Conservation (phyloP, 2,329 filamentous ascomycete species). For the Metarhizium album region DNA sequence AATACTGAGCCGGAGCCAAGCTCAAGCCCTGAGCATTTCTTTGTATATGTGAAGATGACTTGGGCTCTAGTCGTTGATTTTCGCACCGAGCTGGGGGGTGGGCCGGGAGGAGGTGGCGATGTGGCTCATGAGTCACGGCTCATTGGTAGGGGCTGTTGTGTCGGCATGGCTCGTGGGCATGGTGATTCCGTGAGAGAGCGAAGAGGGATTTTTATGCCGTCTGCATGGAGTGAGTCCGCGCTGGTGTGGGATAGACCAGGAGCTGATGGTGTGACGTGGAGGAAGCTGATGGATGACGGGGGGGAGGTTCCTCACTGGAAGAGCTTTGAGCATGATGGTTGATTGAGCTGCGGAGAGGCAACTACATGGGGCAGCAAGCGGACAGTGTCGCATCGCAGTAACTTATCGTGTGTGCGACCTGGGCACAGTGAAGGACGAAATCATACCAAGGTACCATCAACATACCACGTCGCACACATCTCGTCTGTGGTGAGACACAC, state of each 20-base stretch:
- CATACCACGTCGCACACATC: too few species aligned
- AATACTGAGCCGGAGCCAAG: conserved; percentile 6
- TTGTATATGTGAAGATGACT: conserved; percentile 13
- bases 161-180: conserved; percentile 12
- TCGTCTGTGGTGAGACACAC: too few species aligned
- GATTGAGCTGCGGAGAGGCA: neutral
- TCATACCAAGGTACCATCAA: too few species aligned
- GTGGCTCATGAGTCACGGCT: conserved; percentile 14
- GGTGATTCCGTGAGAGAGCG: conserved; percentile 13
- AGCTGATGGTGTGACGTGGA: conserved; percentile 11
- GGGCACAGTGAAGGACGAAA: too few species aligned
- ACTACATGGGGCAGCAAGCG: too few species aligned
- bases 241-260: conserved; percentile 8
- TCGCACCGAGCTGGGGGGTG: conserved; percentile 10
- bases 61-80: conserved; percentile 12
- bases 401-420: too few species aligned
- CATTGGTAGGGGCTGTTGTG: conserved; percentile 16
- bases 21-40: conserved; percentile 7
- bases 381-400: too few species aligned
- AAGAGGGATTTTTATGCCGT: conserved; percentile 11
- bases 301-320: conserved; percentile 5
- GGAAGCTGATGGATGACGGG: conserved; percentile 12
- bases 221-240: conserved; percentile 9
- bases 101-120: conserved; percentile 12
- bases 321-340: neutral